Conservation (phyloP, 495 filamentous ascomycete genomes). For the Astrothelium subdiscretum region DNA sequence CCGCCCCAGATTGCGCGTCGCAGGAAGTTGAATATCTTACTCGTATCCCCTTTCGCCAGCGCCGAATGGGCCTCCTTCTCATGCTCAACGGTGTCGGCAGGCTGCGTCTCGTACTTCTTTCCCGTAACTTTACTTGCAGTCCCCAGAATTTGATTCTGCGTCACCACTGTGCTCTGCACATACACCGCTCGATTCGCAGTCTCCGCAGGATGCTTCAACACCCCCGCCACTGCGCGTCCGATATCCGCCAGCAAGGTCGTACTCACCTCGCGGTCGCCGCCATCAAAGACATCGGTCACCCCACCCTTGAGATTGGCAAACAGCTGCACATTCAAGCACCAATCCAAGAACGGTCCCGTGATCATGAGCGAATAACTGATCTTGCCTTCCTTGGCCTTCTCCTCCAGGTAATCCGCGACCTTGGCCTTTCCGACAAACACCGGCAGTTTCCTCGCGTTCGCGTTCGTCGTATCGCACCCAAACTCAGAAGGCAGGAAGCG, state of each 20-base stretch:
- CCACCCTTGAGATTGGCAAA: not conserved
- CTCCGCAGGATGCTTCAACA: constrained; percentile 11
- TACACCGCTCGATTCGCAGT: constrained; percentile 12
- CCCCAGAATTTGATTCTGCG: constrained; percentile 12
- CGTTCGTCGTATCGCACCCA: constrained; percentile 40
- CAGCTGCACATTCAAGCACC: constrained; percentile 1
- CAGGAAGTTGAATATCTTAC: constrained; percentile 3
- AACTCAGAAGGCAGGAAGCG: constrained; percentile 57
- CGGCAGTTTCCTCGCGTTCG: constrained; percentile 12
- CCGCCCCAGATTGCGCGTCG: constrained; percentile 1
- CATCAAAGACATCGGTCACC: not conserved
- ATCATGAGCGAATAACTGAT: constrained; percentile 7
- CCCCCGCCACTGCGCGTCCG: constrained; percentile 8
- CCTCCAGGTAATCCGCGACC: not conserved
- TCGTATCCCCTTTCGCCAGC: constrained; percentile 4
- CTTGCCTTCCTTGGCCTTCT: constrained; percentile 2
- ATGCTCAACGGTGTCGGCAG: not conserved
- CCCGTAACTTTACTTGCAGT: constrained; percentile 6
- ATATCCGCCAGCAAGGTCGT: constrained; percentile 5
- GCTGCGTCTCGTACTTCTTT: constrained; percentile 3
- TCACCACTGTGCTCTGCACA: constrained; percentile 5
- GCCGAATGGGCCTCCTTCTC: constrained; percentile 7
- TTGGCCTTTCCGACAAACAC: not conserved
- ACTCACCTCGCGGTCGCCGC: not conserved
- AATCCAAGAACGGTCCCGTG: constrained; percentile 11